phyloP scores from a whole-genome alignment of 2,329 filamentous ascomycete species.

The Aspergillus felis region DNA sequence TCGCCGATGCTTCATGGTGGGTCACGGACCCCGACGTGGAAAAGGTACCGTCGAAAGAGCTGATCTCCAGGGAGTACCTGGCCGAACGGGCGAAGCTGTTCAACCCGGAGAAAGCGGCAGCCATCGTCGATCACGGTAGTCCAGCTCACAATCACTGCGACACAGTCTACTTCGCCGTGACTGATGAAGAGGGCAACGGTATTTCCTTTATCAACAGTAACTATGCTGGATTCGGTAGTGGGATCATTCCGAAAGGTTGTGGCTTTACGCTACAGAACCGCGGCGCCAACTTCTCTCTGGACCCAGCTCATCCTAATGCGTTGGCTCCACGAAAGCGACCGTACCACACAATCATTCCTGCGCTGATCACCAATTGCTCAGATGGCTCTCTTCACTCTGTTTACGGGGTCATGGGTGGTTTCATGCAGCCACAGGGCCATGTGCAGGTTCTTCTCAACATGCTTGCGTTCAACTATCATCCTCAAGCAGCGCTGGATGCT shows the following conservation, averaged over 20 bases:
- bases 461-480: conserved; percentile 73
- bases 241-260: conserved; percentile 77
- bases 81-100: conserved; percentile 65
- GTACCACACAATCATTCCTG: conserved; percentile 97
- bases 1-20: conserved; percentile 87
- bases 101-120: conserved; percentile 49
- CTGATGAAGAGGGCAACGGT: conserved; percentile 79
- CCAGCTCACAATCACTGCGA: conserved; percentile 83
- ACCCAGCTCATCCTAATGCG: conserved; percentile 68
- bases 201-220: conserved; percentile 97
- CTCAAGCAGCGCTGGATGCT: conserved; percentile 85
- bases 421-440: conserved; percentile 97
- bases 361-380: conserved; percentile 72
- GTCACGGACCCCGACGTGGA: conserved; percentile 75
- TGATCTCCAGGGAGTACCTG: conserved; percentile 73
- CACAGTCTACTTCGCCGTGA: conserved; percentile 88
- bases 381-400: conserved; percentile 77
- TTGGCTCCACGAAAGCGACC: conserved; percentile 80
- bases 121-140: conserved; percentile 65
- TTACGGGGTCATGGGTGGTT: conserved; percentile 96
- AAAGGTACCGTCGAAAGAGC: conserved; percentile 63
- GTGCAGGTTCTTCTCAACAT: conserved; percentile 90
- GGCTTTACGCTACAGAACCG: conserved; percentile 95
- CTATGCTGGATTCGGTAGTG: conserved; percentile 80
- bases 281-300: conserved; percentile 77